Evolutionary conservation across 768 basidiomycete species (phyloP).

Genomic region (Lyophyllum decastes): DNA sequence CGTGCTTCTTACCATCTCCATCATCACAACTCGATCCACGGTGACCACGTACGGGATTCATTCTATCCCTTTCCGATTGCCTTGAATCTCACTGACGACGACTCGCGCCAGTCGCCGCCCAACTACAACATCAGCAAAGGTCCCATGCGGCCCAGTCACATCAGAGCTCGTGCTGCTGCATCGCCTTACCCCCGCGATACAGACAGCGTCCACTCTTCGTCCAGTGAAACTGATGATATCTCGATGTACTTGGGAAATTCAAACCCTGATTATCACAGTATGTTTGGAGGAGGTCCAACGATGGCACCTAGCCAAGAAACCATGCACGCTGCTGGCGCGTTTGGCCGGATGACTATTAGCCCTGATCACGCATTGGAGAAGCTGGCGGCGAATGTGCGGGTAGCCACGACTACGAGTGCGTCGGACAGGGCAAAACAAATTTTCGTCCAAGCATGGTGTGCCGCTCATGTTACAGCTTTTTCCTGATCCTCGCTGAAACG

Average conservation of each 20-base stretch:
- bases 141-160: slow-evolving; percentile 73
- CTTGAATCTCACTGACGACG: slow-evolving; percentile 20
- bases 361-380: slow-evolving; percentile 83
- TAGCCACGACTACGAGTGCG: slow-evolving; percentile 88
- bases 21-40: slow-evolving; percentile 45
- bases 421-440: slow-evolving; percentile 91
- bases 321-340: slow-evolving; percentile 71
- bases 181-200: slow-evolving; percentile 87
- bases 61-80: slow-evolving; percentile 16
- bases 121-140: slow-evolving; percentile 76
- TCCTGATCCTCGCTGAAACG: slow-evolving; percentile 1
- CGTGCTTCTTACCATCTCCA: slow-evolving; percentile 61
- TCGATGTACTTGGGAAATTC: slow-evolving; percentile 68
- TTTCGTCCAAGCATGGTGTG: slow-evolving; percentile 90
- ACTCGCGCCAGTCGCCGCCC: slow-evolving; percentile 64
- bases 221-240: slow-evolving; percentile 87
- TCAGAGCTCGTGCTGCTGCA: slow-evolving; percentile 76
- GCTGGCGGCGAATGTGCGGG: slow-evolving; percentile 82
- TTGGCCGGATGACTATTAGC: slow-evolving; percentile 75
- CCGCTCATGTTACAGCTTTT: slow-evolving; percentile 20
- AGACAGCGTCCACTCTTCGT: slow-evolving; percentile 85
- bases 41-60: slow-evolving; percentile 42
- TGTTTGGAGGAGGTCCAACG: slow-evolving; percentile 55
- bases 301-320: slow-evolving; percentile 52
- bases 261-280: slow-evolving; percentile 63